These are phyloP conservation scores for Candida buenavistaensis DNA, from an alignment of 1,139 yeast species.

Conservation along the genomic window DNA sequence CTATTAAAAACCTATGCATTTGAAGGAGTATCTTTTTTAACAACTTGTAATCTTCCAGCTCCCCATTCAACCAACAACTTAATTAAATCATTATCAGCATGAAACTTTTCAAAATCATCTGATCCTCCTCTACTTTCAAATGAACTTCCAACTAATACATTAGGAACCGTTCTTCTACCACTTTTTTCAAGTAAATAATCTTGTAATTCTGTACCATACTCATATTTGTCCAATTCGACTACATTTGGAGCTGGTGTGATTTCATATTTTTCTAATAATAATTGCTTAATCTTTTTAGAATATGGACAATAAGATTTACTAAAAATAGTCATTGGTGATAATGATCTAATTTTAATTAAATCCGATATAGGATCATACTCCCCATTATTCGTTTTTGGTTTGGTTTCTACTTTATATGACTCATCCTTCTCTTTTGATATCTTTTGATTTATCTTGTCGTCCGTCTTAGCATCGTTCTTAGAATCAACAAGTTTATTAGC, in stretches of 20 bases:
- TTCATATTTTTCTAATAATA: conserved; percentile 62
- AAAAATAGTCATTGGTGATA: conserved; percentile 72
- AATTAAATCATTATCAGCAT: conserved; percentile 53
- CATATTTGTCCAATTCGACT: conserved; percentile 82
- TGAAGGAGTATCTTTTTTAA: conserved; percentile 56
- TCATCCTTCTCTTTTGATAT: conserved; percentile 28
- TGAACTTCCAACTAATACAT: conserved; percentile 58
- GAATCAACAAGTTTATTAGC: conserved; percentile 28
- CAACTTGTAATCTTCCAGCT: conserved; percentile 52
- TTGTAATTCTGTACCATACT: conserved; percentile 63
- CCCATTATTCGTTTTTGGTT: conserved; percentile 8
- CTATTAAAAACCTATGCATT: too few relatives aligned
- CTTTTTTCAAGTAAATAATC: conserved; percentile 54
- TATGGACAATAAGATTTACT: conserved; percentile 76
- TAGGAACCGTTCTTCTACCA: conserved; percentile 73
- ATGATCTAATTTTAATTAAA: conserved; percentile 53
- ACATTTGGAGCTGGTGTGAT: conserved; percentile 71
- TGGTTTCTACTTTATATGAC: conserved; percentile 6
- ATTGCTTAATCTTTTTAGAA: conserved; percentile 66
- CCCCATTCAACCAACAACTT: conserved; percentile 62
- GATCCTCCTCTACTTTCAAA: conserved; percentile 67
- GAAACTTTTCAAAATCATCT: conserved; percentile 72
- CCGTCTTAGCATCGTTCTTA: conserved; percentile 35
- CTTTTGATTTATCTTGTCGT: conserved; percentile 42
- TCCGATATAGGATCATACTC: conserved; percentile 63